Evolutionary conservation across 345 rosid genomes (phyloP).

Genomic region (Bretschneidera sinensis): DNA sequence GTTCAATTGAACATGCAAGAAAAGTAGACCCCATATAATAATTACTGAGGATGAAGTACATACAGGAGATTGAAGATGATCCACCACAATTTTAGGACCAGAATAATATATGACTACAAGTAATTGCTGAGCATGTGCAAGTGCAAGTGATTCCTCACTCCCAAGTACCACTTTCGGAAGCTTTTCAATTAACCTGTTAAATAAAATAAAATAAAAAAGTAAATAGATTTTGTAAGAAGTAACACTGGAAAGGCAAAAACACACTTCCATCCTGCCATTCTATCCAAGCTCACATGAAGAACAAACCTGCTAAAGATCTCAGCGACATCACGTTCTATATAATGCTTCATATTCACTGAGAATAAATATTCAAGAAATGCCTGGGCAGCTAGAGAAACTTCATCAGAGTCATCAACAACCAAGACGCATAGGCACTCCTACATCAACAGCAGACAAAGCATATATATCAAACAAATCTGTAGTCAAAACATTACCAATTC

Average conservation of each 20-base stretch:
- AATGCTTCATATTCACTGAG: constrained; percentile 30
- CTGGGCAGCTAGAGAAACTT: constrained; percentile 64
- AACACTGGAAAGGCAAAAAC: constrained; percentile 11
- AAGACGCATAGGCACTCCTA: constrained; percentile 84
- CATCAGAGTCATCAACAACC: constrained; percentile 74
- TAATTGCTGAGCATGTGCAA: constrained; percentile 70
- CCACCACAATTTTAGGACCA: constrained; percentile 67
- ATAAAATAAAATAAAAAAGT: constrained; percentile 11
- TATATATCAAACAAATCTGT: constrained; percentile 7
- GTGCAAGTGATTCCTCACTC: constrained; percentile 63
- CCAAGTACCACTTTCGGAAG: constrained; percentile 81
- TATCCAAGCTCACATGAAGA: constrained; percentile 16
- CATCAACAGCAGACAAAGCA: constrained; percentile 23
- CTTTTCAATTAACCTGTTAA: constrained; percentile 68
- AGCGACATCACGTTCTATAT: constrained; percentile 44
- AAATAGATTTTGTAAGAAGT: constrained; percentile 1
- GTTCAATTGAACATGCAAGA: too few species aligned
- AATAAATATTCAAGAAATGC: constrained; percentile 52
- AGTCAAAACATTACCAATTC: not conserved
- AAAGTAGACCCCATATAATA: too few species aligned
- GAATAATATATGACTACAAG: constrained; percentile 74
- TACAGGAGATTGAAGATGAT: constrained; percentile 87
- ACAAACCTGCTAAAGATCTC: constrained; percentile 68
- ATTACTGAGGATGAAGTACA: constrained; percentile 23
- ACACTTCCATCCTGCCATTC: not conserved